Percentiles rank a stretch among this genome's conserved stretches.
These are phyloP conservation scores for Mortierella sp. DNA, from an alignment of 371 early-diverging fungal species.

Conservation along the genomic window DNA sequence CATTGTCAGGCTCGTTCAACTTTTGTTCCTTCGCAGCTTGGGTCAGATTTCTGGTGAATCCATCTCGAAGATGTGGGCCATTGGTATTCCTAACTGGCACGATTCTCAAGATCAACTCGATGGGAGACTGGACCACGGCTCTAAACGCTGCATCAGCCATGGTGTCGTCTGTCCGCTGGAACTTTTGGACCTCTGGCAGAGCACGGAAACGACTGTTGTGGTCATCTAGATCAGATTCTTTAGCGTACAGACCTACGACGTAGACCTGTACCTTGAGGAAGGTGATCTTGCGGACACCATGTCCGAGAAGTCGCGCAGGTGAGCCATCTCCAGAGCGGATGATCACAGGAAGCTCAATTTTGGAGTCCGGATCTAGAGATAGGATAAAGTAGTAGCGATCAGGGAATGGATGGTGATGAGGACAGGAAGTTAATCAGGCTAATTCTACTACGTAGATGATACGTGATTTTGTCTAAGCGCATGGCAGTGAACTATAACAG, in stretches of 20 bases:
- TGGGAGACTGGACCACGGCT: constrained; percentile 38
- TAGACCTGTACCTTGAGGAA: constrained; percentile 79
- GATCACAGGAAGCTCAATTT: constrained; percentile 41
- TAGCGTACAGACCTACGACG: constrained; percentile 72
- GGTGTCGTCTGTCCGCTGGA: constrained; percentile 22
- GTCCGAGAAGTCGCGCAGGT: constrained; percentile 66
- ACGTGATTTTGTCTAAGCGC: no score
- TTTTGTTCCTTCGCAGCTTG: constrained; percentile 59
- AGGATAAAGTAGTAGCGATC: background rate
- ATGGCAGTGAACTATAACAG: background rate
- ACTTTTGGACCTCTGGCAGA: constrained; percentile 54
- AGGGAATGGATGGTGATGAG: background rate
- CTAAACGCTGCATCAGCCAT: constrained; percentile 35
- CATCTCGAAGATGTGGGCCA: constrained; percentile 80
- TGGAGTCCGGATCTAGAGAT: constrained; percentile 51
- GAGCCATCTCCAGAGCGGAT: constrained; percentile 56
- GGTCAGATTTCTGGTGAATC: constrained; percentile 72
- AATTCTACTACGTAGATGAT: background rate
- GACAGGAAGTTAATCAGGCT: constrained; percentile 9
- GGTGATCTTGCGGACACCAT: constrained; percentile 78
- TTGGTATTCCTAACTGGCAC: constrained; percentile 74
- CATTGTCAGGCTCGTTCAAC: constrained; percentile 34
- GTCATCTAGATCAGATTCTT: constrained; percentile 60
- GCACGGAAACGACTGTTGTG: constrained; percentile 52
- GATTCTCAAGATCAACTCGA: constrained; percentile 47